Conservation (phyloP, 208 protist species). For the Acanthamoeba healyi region DNA sequence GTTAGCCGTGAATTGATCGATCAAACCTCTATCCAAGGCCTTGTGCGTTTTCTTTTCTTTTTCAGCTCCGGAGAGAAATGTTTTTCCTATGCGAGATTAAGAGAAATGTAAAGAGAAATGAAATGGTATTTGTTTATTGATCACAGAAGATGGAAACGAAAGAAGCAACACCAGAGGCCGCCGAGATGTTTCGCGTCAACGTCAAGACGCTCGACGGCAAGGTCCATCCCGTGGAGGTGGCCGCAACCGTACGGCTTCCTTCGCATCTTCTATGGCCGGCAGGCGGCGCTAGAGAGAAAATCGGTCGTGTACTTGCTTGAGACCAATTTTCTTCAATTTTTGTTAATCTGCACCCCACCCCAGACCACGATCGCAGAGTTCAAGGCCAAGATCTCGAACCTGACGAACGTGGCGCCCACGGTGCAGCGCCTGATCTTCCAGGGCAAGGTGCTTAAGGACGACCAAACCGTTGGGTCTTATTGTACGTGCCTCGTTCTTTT, state of each 20-base stretch:
- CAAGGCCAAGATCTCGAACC: slow-evolving; percentile 26
- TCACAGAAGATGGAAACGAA: neutral
- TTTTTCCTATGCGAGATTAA: no score
- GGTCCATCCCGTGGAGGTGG: slow-evolving; percentile 18
- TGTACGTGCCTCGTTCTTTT: neutral
- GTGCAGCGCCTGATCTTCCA: slow-evolving; percentile 66
- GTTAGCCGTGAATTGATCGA: neutral
- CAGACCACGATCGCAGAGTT: slow-evolving; percentile 39
- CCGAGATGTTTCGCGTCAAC: slow-evolving; percentile 10
- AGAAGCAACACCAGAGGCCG: neutral
- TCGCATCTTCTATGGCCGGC: no score
- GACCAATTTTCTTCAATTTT: neutral
- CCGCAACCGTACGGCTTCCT: slow-evolving; percentile 1
- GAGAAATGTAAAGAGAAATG: neutral
- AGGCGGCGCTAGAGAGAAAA: no score
- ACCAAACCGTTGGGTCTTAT: slow-evolving; percentile 43
- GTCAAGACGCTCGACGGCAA: slow-evolving; percentile 61
- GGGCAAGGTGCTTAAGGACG: slow-evolving; percentile 71
- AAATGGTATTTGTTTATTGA: no score
- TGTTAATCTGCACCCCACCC: no score
- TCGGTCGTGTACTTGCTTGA: no score
- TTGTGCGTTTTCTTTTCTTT: slow-evolving; percentile 20
- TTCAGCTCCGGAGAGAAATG: neutral
- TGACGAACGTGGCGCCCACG: slow-evolving; percentile 16
- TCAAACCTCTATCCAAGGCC: neutral